Evolutionary conservation across 139 green algal species (phyloP), one percentile per base, ranked within the genome.

Genomic region (Closterium sp.): DNA sequence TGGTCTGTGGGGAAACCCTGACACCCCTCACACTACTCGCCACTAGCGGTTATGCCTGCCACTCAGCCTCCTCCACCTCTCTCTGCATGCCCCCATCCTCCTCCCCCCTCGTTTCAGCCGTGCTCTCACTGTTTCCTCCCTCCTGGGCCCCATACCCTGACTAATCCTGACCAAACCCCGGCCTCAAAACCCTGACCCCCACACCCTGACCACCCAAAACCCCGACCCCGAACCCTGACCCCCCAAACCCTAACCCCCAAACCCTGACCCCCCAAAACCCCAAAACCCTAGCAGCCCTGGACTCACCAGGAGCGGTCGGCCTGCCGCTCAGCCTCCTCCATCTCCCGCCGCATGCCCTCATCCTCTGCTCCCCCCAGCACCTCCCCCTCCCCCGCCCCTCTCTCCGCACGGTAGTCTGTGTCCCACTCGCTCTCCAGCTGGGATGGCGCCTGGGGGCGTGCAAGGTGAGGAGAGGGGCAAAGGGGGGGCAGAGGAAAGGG

Each of bases 221-320:
- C 12, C 64, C 64, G 16, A 83, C 64, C 10, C 12, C 64, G 10
- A 16, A 10, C 64, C 12, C 12, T 83, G 10, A 16, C 64, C 16
- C 64, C 64, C 64, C 64, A 83, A 10, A 83, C 10, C 16, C 12
- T 16, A 10, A 83, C 64, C 12, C 64, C 10, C 12, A 32, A 19
- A 86, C 7, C n/a, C 7, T 86, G 21, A 34, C 69, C 69, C 4
- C 28, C 16, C 83, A 12, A 86, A 86, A 86, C n/a, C 83, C 30
- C 30, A 7, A 19, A 1, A 34, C 83, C n/a, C 5, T 83, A 83
- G 64, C 64, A 83, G 10, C 64, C 16, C 64, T 83, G 10, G 83
- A 86, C 83, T 86, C 83, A 86, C 97, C 97, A 98, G 91, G 97
- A 96, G 21, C 97, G 92, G 89, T 98, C 97, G 90, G 97, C 90